Evolutionary conservation across 352 stramenopile genomes (phyloP).

Genomic region (Poterioochromonas sp.): DNA sequence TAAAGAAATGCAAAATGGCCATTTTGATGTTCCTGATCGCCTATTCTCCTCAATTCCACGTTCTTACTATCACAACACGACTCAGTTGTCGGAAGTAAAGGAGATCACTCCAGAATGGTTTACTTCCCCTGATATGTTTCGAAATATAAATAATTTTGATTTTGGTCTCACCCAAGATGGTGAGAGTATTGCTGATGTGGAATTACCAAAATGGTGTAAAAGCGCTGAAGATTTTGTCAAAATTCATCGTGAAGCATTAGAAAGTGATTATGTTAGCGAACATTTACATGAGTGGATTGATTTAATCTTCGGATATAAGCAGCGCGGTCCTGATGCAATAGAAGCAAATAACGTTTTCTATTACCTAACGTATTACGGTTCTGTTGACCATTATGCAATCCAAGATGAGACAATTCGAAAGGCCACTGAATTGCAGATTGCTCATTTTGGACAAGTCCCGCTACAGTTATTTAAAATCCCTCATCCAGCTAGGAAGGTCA

Average conservation of each 20-base stretch:
- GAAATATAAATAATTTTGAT: slow-evolving; percentile 86
- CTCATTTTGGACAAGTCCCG: slow-evolving; percentile 94
- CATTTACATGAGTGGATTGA: slow-evolving; percentile 96
- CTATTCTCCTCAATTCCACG: slow-evolving; percentile 84
- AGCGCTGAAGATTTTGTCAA: slow-evolving; percentile 82
- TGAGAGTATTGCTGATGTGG: slow-evolving; percentile 71
- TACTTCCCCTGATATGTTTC: slow-evolving; percentile 77
- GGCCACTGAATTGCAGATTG: slow-evolving; percentile 76
- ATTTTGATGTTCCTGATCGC: slow-evolving; percentile 92
- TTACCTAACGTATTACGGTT: slow-evolving; percentile 91
- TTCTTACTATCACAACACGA: slow-evolving; percentile 94
- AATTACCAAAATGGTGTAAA: slow-evolving; percentile 77
- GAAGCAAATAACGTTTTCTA: slow-evolving; percentile 94
- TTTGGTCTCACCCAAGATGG: slow-evolving; percentile 82
- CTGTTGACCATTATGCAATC: slow-evolving; percentile 65
- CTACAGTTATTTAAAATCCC: slow-evolving; percentile 75
- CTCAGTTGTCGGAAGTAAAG: slow-evolving; percentile 90
- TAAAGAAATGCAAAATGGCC: slow-evolving; percentile 69
- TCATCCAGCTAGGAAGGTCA: slow-evolving; percentile 48
- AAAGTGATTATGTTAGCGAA: slow-evolving; percentile 85
- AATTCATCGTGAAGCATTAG: slow-evolving; percentile 81
- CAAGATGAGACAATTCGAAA: slow-evolving; percentile 52
- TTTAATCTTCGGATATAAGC: slow-evolving; percentile 88
- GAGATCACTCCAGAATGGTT: slow-evolving; percentile 98
- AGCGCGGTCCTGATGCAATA: slow-evolving; percentile 80